Conservation (phyloP, 1,284 basidiomycete genomes). For the Sanghuangporus sanghuang region DNA sequence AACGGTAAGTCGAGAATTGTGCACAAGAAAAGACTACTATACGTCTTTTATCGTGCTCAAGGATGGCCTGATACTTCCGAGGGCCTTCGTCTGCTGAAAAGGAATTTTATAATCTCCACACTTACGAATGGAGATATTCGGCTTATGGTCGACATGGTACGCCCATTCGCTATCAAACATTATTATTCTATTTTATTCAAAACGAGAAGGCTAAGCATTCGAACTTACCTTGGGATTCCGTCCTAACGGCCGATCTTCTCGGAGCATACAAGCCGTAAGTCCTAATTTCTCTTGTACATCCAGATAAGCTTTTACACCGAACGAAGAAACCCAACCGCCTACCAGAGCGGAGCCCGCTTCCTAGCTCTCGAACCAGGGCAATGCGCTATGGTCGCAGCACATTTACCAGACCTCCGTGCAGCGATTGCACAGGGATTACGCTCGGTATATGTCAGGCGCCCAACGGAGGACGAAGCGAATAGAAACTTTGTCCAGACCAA, state of each 20-base stretch:
- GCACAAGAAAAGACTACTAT: background rate
- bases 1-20: conserved; percentile 31
- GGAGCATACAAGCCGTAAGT: conserved; percentile 57
- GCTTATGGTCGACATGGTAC: conserved; percentile 55
- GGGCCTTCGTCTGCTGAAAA: conserved; percentile 47
- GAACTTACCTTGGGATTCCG: conserved; percentile 55
- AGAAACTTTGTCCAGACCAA: conserved; percentile 31
- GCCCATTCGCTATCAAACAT: conserved; percentile 1
- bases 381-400: conserved; percentile 61
- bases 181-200: background rate
- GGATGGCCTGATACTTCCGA: conserved; percentile 52
- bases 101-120: conserved; percentile 43
- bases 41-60: conserved; percentile 20
- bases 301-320: background rate
- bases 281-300: background rate
- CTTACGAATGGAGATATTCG: conserved; percentile 62
- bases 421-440: conserved; percentile 50
- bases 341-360: conserved; percentile 43
- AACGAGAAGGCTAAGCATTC: conserved; percentile 47
- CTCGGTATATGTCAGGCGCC: conserved; percentile 21
- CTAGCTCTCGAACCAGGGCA: conserved; percentile 45
- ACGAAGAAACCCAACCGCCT: conserved; percentile 45
- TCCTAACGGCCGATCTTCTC: conserved; percentile 56
- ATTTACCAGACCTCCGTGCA: conserved; percentile 49
- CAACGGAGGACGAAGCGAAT: conserved; percentile 19